A percentile compares a stretch with the other conserved stretches of the same genome.
Conservation (phyloP, 176 grass and related monocot genomes). For the Eragrostis curvula region DNA sequence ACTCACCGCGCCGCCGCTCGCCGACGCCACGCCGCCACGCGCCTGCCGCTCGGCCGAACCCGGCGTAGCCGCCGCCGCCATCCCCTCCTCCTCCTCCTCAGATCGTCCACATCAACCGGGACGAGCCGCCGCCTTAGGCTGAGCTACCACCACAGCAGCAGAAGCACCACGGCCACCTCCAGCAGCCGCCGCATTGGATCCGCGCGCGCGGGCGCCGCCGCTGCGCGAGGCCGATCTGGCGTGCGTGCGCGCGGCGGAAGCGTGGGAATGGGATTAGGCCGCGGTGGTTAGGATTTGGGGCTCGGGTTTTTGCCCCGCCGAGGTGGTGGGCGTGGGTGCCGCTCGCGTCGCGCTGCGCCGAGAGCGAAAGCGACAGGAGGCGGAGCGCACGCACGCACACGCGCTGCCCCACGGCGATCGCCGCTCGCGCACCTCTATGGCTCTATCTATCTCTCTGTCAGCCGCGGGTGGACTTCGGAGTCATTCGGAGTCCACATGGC, state of each 20-base stretch:
- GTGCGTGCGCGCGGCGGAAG: constrained; percentile 44
- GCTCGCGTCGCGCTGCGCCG: not conserved
- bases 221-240: constrained; percentile 46
- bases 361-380: constrained; percentile 40
- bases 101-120: constrained; percentile 49
- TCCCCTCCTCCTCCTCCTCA: constrained; percentile 41
- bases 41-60: constrained; percentile 48
- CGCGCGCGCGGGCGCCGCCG: not conserved
- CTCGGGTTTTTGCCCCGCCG: constrained; percentile 9
- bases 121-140: not conserved
- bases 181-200: constrained; percentile 42
- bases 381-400: not conserved
- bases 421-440: not conserved
- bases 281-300: constrained; percentile 54
- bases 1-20: constrained; percentile 59
- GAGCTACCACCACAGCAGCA: not conserved
- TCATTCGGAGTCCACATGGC: constrained; percentile 40
- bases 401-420: constrained; percentile 17
- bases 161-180: not conserved
- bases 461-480: constrained; percentile 30
- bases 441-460: not conserved
- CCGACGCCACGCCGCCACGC: constrained; percentile 44
- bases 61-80: not conserved
- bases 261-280: constrained; percentile 36
- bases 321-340: not conserved